Conservation (phyloP, 208 protist genomes). For the Vickermania ingenoplastis region DNA sequence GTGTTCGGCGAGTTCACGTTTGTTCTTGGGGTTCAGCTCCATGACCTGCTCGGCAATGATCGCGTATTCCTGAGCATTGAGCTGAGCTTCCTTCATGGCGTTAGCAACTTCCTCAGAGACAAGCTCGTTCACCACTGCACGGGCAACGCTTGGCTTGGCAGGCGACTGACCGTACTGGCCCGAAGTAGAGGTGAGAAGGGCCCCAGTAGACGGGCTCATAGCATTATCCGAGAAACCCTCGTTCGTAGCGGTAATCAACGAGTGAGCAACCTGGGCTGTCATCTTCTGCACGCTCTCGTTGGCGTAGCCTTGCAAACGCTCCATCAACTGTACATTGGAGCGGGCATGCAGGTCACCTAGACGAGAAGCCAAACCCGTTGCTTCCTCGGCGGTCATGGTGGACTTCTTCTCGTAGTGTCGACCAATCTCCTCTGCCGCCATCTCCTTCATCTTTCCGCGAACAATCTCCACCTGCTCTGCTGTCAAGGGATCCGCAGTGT, state of each 20-base stretch:
- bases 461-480: not conserved
- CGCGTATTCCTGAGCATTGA: not conserved
- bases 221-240: not conserved
- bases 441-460: not conserved
- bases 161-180: no score
- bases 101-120: not conserved
- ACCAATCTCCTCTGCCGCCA: not conserved
- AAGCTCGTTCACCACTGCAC: not conserved
- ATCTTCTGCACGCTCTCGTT: not conserved
- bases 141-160: not conserved
- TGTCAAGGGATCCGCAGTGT: not conserved
- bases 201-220: not conserved
- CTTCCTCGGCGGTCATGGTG: not conserved
- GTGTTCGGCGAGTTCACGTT: not conserved
- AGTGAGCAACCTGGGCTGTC: not conserved
- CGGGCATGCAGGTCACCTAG: not conserved
- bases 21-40: not conserved
- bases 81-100: slow-evolving; percentile 1
- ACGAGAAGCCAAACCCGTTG: not conserved
- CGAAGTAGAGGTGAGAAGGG: not conserved
- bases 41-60: slow-evolving; percentile 1
- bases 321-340: not conserved
- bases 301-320: not conserved
- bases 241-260: not conserved
- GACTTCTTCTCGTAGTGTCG: not conserved